Percentiles rank a stretch among this genome's conserved stretches.
These are phyloP conservation scores for Exophiala sp. DNA, from an alignment of 2,329 filamentous ascomycete genomes.

Conservation along the genomic window DNA sequence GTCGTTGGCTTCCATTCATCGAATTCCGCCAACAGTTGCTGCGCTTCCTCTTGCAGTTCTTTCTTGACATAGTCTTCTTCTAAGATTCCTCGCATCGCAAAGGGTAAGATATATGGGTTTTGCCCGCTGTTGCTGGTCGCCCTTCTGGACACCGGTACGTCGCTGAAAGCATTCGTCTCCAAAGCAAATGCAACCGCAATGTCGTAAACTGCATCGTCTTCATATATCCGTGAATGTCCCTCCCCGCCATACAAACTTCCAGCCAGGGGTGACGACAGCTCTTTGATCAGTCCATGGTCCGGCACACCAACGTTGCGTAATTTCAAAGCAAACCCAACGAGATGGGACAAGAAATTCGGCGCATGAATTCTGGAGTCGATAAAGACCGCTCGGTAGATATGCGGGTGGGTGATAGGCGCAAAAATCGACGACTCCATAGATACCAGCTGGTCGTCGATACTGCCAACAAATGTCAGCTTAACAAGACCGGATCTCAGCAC, in stretches of 20 bases:
- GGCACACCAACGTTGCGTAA: slow-evolving; percentile 87
- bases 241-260: slow-evolving; percentile 88
- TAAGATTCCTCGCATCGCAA: slow-evolving; percentile 87
- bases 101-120: slow-evolving; percentile 88
- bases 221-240: slow-evolving; percentile 88
- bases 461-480: slow-evolving; percentile 80
- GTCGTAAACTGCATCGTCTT: slow-evolving; percentile 79
- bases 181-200: slow-evolving; percentile 67
- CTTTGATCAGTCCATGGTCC: slow-evolving; percentile 87
- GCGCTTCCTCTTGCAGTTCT: slow-evolving; percentile 69
- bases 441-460: slow-evolving; percentile 94
- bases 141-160: slow-evolving; percentile 48
- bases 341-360: slow-evolving; percentile 85
- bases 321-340: slow-evolving; percentile 89
- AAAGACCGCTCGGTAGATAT: slow-evolving; percentile 93
- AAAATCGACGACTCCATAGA: slow-evolving; percentile 91
- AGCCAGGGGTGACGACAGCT: slow-evolving; percentile 80
- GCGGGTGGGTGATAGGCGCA: slow-evolving; percentile 77
- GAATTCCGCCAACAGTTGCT: slow-evolving; percentile 75
- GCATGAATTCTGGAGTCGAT: slow-evolving; percentile 88
- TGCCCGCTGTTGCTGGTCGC: slow-evolving; percentile 40
- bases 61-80: slow-evolving; percentile 88
- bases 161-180: slow-evolving; percentile 57
- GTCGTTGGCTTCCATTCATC: slow-evolving; percentile 87
- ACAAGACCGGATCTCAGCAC: slow-evolving; percentile 68